Conservation (phyloP, 495 filamentous ascomycete species). For the Apodospora peruviana region DNA sequence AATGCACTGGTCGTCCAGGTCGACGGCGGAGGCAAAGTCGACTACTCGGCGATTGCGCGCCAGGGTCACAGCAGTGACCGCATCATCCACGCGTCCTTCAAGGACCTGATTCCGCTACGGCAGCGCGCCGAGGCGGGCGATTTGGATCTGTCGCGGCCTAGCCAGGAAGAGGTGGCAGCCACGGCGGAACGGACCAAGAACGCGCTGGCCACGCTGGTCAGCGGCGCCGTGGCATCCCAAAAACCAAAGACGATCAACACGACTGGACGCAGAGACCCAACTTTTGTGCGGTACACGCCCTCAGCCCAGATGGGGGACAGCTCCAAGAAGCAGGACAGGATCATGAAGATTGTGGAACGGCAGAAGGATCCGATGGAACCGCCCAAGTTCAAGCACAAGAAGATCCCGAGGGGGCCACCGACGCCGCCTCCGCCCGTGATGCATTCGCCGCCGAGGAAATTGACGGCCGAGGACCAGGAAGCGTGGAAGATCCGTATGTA, state of each 20-base stretch:
- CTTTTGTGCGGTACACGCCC: conserved; percentile 92
- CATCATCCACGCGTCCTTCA: conserved; percentile 91
- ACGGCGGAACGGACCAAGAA: conserved; percentile 84
- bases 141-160: conserved; percentile 81
- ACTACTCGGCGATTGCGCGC: conserved; percentile 92
- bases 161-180: conserved; percentile 72
- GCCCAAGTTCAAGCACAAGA: conserved; percentile 97
- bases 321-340: conserved; percentile 80
- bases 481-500: conserved; percentile 71
- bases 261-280: conserved; percentile 71
- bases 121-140: conserved; percentile 93
- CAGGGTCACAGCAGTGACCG: conserved; percentile 79
- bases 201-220: conserved; percentile 75
- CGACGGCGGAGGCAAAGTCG: conserved; percentile 84
- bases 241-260: conserved; percentile 92
- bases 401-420: conserved; percentile 91
- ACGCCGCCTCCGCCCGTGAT: conserved; percentile 90
- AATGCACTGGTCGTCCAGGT: conserved; percentile 92
- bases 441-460: conserved; percentile 90
- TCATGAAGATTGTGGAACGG: conserved; percentile 96
- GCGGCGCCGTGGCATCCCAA: conserved; percentile 81
- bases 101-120: conserved; percentile 90
- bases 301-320: conserved; percentile 96
- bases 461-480: conserved; percentile 96
- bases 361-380: conserved; percentile 98